A percentile compares a stretch with the other conserved stretches of the same genome.
phyloP scores from a whole-genome alignment of 768 basidiomycete genomes.

The Pisolithus sp. region DNA sequence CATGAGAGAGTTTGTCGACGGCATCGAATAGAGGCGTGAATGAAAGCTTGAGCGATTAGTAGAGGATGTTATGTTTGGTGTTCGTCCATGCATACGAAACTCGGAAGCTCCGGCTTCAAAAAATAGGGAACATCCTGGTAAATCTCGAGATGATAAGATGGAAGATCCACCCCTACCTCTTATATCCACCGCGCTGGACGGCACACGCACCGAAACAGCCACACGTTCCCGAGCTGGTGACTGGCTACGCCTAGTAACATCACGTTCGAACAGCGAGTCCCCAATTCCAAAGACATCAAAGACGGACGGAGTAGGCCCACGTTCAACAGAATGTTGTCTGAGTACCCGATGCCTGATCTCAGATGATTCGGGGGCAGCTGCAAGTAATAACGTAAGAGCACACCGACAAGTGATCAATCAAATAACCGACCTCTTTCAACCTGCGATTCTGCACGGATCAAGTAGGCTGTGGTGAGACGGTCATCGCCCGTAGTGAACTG shows the following conservation, averaged over 20 bases:
- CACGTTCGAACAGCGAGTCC: constrained; percentile 15
- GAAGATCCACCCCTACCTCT: not conserved
- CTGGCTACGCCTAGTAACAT: constrained; percentile 4
- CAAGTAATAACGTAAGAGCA: not conserved
- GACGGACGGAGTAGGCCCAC: constrained; percentile 19
- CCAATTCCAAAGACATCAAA: constrained; percentile 25
- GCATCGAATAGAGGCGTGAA: constrained; percentile 19
- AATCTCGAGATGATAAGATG: not conserved
- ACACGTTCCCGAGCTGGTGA: constrained; percentile 7
- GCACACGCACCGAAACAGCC: constrained; percentile 2
- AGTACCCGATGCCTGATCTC: constrained; percentile 14
- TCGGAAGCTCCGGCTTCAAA: not conserved
- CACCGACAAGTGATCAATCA: not conserved
- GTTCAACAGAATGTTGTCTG: constrained; percentile 16
- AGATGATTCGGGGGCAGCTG: not conserved
- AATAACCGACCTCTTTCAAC: not conserved
- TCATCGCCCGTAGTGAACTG: not conserved
- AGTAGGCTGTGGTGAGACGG: not conserved
- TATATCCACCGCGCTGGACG: constrained; percentile 6
- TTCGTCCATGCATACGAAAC: not conserved
- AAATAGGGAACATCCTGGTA: too few relatives aligned
- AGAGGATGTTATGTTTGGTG: constrained; percentile 4
- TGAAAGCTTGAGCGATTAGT: constrained; percentile 11
- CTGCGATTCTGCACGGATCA: not conserved
- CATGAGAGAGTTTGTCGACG: constrained; percentile 35